Conservation (phyloP, 2,329 filamentous ascomycete species). For the Sporothrix mexicana region DNA sequence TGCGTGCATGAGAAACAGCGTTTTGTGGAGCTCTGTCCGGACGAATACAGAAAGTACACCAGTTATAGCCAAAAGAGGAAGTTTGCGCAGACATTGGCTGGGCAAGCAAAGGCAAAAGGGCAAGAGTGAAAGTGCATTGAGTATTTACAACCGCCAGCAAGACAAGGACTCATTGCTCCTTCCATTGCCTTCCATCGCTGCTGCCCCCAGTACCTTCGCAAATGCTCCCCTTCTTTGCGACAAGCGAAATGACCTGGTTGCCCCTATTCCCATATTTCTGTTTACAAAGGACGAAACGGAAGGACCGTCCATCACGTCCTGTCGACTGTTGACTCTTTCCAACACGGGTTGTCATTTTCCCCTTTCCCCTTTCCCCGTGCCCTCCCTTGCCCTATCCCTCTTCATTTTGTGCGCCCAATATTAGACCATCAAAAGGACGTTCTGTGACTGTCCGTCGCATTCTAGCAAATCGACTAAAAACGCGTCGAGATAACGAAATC, state of each 20-base stretch:
- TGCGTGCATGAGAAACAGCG: slow-evolving; percentile 26
- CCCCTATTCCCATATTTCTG: slow-evolving; percentile 4
- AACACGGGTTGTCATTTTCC: neutral
- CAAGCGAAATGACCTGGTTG: slow-evolving; percentile 14
- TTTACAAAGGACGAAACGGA: neutral
- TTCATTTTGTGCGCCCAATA: neutral
- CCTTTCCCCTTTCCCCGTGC: neutral
- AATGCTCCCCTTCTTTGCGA: neutral
- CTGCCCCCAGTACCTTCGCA: neutral
- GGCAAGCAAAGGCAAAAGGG: slow-evolving; percentile 2
- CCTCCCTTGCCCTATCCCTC: neutral
- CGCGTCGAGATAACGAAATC: slow-evolving; percentile 27
- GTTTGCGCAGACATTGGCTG: slow-evolving; percentile 17
- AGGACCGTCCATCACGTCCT: neutral
- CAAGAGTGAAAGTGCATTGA: neutral
- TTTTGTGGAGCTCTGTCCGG: slow-evolving; percentile 10
- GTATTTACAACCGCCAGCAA: neutral
- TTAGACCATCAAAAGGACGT: neutral
- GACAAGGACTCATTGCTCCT: neutral
- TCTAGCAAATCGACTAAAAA: slow-evolving; percentile 20
- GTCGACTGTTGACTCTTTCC: neutral
- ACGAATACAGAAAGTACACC: slow-evolving; percentile 6
- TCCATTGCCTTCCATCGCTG: slow-evolving; percentile 24
- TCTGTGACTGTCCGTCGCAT: slow-evolving; percentile 1
- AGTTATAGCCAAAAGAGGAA: slow-evolving; percentile 30